Evolutionary conservation across 164 flowering plant species (phyloP), one percentile per base, ranked within the genome.

Genomic region (Magnolia changhungtana): DNA sequence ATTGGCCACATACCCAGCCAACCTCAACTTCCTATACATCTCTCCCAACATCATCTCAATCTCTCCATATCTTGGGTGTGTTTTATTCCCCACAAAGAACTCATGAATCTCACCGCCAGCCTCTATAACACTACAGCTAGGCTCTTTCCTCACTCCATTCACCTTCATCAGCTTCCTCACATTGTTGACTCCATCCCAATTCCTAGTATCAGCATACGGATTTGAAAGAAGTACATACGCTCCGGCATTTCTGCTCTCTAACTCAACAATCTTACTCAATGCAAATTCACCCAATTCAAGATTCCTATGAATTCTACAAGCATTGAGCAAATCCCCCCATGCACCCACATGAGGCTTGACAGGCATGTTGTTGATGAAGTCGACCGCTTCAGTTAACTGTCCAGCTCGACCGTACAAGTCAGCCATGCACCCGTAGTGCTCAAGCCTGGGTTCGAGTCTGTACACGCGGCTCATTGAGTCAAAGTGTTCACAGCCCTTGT

Each of bases 361-460:
- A 4, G 88, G 90, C 92, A 90, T 90, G 69, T 21, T 79, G 5
- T 86, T 72, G 37, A 89, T 86, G 72, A 90, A 71, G 18, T 77
- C 67, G 1, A 85, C 7, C 8, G 94, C 94, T 50, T 88, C 91
- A 16, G 82, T 78, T 72, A 89, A 72, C 13, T 63, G 83, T 1
- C 94, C 92, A 8, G 87, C 88, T 75, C 91, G 82, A 11, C 90
- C 86, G 73, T 83, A 81, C 37, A 89, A 75, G 78, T 89, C 89
- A 6, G 89, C 91, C 85, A 89, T 84, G 78, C 90, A 87, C 6
- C 90, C 92, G 64, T 87, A 89, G 68, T 90, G 94, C 81, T 90
- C 90, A 10, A 82, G 77, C 63, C n/a, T 59, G 58, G 91, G 90
- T 50, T 86, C 82, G 66, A 90, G 75, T 14, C 85, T 85, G 74